Percentiles rank a stretch among this genome's conserved stretches.
Evolutionary conservation across 352 stramenopile genomes (phyloP).

Genomic region (Pythium monospermum): DNA sequence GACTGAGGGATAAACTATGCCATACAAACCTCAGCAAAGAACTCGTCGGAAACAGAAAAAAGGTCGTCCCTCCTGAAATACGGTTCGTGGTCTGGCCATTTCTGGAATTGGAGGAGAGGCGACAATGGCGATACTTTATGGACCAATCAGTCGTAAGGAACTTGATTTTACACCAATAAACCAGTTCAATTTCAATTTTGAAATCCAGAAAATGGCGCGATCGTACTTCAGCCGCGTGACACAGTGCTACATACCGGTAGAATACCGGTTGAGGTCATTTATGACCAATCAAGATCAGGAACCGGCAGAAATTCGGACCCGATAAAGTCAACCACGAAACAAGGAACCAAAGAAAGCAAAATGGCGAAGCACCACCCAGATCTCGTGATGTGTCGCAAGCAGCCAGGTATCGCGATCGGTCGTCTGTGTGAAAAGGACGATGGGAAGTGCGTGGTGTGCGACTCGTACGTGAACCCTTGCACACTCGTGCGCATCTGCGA

Average conservation of each 20-base stretch:
- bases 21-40: constrained; percentile 54
- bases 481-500: constrained; percentile 99
- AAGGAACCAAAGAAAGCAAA: background rate
- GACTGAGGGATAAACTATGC: constrained; percentile 76
- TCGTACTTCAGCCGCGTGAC: constrained; percentile 11
- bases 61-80: constrained; percentile 30
- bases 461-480: constrained; percentile 98
- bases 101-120: background rate
- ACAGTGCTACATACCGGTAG: constrained; percentile 1
- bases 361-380: constrained; percentile 99
- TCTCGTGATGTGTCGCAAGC: constrained; percentile 99
- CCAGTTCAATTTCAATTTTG: constrained; percentile 24
- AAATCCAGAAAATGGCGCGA: constrained; percentile 8
- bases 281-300: too few relatives aligned
- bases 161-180: too few relatives aligned
- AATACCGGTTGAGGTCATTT: constrained; percentile 6
- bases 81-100: background rate
- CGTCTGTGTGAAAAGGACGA: constrained; percentile 99
- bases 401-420: constrained; percentile 96
- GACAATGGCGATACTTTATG: too few relatives aligned
- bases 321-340: too few relatives aligned
- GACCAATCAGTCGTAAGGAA: too few relatives aligned
- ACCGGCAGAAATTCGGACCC: too few relatives aligned
- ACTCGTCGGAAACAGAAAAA: too few relatives aligned
- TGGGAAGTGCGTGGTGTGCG: constrained; percentile 99